These are phyloP conservation scores for Volvox carteri DNA, from an alignment of 163 green algal species.

Conservation along the genomic window DNA sequence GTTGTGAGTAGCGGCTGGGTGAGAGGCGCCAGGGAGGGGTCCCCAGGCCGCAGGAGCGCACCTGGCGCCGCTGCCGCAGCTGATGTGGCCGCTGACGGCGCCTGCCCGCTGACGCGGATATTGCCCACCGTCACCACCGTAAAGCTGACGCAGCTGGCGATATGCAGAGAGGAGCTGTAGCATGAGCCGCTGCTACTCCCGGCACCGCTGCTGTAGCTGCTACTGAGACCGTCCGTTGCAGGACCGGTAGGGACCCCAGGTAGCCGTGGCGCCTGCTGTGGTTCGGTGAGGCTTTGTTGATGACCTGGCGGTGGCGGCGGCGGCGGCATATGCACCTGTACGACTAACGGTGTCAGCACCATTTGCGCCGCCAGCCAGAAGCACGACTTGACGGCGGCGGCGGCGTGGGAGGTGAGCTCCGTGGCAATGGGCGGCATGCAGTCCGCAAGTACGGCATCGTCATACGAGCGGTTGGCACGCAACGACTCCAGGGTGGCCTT, in stretches of 20 bases:
- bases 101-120: not conserved
- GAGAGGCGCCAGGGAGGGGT: slow-evolving; percentile 36
- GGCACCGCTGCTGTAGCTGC: not conserved
- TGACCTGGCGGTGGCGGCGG: not conserved
- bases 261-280: not conserved
- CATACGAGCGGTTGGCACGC: slow-evolving; percentile 37
- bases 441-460: slow-evolving; percentile 15
- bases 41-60: not conserved
- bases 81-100: not conserved
- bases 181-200: not conserved
- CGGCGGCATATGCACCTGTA: not conserved
- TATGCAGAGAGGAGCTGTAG: slow-evolving; percentile 46
- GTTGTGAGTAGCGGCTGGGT: slow-evolving; percentile 15
- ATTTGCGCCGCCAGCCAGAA: slow-evolving; percentile 47
- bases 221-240: not conserved
- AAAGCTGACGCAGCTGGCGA: slow-evolving; percentile 5
- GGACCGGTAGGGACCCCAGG: not conserved
- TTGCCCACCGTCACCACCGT: slow-evolving; percentile 24
- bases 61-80: not conserved
- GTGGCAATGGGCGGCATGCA: slow-evolving; percentile 44
- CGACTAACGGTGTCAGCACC: slow-evolving; percentile 49
- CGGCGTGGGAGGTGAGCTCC: slow-evolving; percentile 42
- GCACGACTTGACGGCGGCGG: slow-evolving; percentile 35
- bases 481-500: slow-evolving; percentile 48
- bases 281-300: not conserved